These are phyloP conservation scores for Mortierella sp. DNA, from an alignment of 371 early-diverging fungal species.

Conservation along the genomic window DNA sequence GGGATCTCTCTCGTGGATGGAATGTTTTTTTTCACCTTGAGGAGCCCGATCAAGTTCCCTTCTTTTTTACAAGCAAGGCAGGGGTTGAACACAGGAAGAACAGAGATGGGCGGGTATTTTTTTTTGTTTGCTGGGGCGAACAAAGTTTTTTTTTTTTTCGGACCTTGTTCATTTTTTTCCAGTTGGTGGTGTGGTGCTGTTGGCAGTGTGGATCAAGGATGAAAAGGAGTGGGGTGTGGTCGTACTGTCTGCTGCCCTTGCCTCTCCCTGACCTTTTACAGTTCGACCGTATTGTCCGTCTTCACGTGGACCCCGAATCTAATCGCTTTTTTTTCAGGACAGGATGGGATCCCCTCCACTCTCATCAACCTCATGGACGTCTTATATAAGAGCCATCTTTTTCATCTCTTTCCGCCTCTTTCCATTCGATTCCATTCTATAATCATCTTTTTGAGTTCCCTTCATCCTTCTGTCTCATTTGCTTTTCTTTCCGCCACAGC, in stretches of 20 bases:
- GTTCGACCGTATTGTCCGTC: background rate
- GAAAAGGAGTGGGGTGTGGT: background rate
- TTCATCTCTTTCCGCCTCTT: background rate
- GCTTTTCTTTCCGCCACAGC: background rate
- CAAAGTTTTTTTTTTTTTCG: background rate
- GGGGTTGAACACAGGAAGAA: background rate
- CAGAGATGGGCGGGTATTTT: background rate
- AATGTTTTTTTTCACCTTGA: background rate
- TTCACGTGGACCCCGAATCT: constrained; percentile 10
- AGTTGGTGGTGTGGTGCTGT: background rate
- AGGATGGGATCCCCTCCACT: background rate
- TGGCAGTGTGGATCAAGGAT: background rate
- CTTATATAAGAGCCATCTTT: background rate
- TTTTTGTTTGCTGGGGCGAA: constrained; percentile 5
- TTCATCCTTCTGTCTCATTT: background rate
- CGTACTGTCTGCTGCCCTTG: background rate
- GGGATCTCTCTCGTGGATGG: background rate
- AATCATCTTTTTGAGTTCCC: background rate
- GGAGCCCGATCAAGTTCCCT: background rate
- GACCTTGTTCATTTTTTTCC: background rate
- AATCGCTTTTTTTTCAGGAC: background rate
- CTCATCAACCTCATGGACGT: constrained; percentile 12
- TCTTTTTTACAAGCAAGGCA: background rate
- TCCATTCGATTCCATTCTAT: background rate
- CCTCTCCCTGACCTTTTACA: too few species aligned